Conservation (phyloP, 163 green algal genomes). For the Trebouxia gelatinosa region DNA sequence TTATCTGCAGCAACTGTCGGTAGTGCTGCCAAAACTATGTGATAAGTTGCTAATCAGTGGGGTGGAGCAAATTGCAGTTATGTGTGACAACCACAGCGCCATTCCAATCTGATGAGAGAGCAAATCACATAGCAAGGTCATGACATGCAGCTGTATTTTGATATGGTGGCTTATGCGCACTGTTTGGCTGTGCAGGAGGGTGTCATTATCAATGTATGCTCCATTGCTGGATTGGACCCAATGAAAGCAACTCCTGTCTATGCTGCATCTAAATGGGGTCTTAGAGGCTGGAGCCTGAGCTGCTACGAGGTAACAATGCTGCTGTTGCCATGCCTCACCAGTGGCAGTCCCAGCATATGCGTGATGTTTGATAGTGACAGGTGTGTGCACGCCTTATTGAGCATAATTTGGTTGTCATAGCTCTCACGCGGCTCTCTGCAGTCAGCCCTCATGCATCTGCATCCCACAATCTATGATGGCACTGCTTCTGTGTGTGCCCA, state of each 20-base stretch:
- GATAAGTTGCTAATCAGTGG: no score
- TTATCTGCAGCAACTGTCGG: not conserved
- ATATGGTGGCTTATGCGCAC: not conserved
- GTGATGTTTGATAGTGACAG: not conserved
- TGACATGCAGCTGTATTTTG: not conserved
- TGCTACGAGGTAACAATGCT: not conserved
- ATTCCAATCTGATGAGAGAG: not conserved
- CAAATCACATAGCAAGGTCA: not conserved
- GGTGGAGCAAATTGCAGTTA: not conserved
- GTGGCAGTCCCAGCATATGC: not conserved
- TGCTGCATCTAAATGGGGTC: conserved; percentile 8
- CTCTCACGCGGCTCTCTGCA: no score
- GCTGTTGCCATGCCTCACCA: not conserved
- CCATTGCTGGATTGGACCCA: conserved; percentile 9
- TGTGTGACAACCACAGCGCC: not conserved
- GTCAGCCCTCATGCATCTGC: no score
- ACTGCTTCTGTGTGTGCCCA: no score
- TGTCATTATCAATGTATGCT: conserved; percentile 6
- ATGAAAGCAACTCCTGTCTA: conserved; percentile 16
- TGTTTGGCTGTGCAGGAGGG: conserved; percentile 21
- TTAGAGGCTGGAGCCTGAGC: conserved; percentile 20
- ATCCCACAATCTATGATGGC: no score
- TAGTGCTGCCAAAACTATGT: no score
- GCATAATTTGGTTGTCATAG: no score
- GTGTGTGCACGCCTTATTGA: no score